Evolutionary conservation across 1,139 yeast genomes (phyloP).

Genomic region (Casaregolazyma suthepensis): DNA sequence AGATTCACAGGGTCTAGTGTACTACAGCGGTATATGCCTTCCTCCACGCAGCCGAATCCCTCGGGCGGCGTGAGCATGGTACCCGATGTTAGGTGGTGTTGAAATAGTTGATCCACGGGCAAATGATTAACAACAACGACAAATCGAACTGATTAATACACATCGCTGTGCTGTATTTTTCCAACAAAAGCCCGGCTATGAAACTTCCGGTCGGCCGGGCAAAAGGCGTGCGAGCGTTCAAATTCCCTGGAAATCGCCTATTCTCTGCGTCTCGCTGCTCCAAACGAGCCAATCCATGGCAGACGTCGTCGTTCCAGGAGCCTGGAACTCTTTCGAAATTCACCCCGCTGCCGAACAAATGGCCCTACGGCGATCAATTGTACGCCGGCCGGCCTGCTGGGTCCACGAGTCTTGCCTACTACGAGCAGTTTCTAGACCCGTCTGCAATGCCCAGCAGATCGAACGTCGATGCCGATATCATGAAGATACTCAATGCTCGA

Average conservation of each 20-base stretch:
- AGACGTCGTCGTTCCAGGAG: constrained; percentile 3
- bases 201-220: not conserved
- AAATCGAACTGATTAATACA: no score
- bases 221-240: not conserved
- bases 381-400: constrained; percentile 8
- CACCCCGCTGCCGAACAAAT: constrained; percentile 16
- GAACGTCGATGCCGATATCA: not conserved
- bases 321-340: constrained; percentile 11
- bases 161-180: not conserved
- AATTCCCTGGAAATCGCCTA: not conserved
- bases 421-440: constrained; percentile 1
- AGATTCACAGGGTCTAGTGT: constrained; percentile 56
- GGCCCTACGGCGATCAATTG: constrained; percentile 8
- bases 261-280: not conserved
- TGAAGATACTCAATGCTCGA: not conserved
- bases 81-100: not conserved
- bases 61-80: constrained; percentile 55
- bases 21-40: constrained; percentile 53
- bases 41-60: constrained; percentile 54
- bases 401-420: constrained; percentile 3
- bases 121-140: no score
- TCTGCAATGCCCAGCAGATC: not conserved
- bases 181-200: not conserved
- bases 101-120: not conserved
- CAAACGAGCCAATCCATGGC: not conserved